Conservation (phyloP, 176 grass and related monocot genomes). For the Tillandsia leiboldiana region DNA sequence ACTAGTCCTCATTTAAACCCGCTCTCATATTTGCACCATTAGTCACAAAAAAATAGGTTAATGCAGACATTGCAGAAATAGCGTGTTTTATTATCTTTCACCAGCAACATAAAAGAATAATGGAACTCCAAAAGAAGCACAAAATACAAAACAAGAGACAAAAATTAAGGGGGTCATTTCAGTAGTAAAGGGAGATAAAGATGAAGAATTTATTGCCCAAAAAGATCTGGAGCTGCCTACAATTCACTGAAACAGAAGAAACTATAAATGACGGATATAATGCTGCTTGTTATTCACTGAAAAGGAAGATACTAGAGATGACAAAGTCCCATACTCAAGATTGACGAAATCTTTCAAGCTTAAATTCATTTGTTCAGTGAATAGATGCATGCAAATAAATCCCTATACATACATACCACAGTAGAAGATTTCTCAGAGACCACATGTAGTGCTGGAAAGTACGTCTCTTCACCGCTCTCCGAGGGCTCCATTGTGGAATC, state of each 20-base stretch:
- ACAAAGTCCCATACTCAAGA: neutral
- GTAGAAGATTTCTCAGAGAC: slow-evolving; percentile 41
- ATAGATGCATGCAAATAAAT: slow-evolving; percentile 8
- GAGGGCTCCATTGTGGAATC: slow-evolving; percentile 27
- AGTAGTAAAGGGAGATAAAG: too few species aligned
- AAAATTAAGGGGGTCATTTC: too few species aligned
- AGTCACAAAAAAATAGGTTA: too few species aligned
- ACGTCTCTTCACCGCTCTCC: slow-evolving; percentile 83
- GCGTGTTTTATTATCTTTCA: too few species aligned
- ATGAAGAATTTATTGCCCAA: too few species aligned
- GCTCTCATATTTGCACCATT: too few species aligned
- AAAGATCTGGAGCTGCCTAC: too few species aligned
- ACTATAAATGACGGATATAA: neutral
- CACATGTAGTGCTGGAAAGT: slow-evolving; percentile 89
- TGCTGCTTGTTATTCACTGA: neutral
- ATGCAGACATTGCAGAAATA: too few species aligned
- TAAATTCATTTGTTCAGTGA: neutral
- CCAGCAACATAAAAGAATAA: too few species aligned
- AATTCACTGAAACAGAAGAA: neutral
- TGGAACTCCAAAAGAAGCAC: too few species aligned
- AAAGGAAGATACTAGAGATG: neutral
- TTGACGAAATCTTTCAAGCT: neutral
- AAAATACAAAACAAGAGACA: too few species aligned
- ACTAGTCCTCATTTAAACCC: too few species aligned
- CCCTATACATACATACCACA: slow-evolving; percentile 33